A percentile compares a stretch with the other conserved stretches of the same genome.
These are phyloP conservation scores for Epichloe glyceriae DNA, from an alignment of 2,329 filamentous ascomycete genomes.

Conservation along the genomic window DNA sequence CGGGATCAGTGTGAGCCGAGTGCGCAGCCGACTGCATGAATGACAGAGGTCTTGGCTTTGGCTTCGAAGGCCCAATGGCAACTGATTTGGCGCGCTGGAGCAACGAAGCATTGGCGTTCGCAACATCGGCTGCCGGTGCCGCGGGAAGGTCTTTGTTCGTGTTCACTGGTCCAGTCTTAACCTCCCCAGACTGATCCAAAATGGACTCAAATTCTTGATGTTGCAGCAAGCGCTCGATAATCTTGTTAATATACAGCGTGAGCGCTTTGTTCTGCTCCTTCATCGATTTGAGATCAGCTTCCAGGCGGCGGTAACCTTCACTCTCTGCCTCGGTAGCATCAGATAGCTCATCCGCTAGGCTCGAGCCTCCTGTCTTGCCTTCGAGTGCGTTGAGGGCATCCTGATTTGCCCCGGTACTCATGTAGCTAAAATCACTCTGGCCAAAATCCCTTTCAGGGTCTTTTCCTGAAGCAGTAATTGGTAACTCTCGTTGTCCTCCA, in stretches of 20 bases:
- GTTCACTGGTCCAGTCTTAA: conserved; percentile 27
- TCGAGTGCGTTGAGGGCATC: conserved; percentile 53
- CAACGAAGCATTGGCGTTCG: conserved; percentile 30
- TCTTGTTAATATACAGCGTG: conserved; percentile 97
- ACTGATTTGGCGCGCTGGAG: conserved; percentile 51
- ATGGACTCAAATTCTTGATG: conserved; percentile 94
- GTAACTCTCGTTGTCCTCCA: conserved; percentile 99
- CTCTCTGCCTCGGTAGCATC: conserved; percentile 48
- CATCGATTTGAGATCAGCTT: conserved; percentile 63
- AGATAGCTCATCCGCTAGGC: conserved; percentile 80
- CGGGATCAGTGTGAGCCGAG: conserved; percentile 48
- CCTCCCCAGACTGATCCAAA: conserved; percentile 62
- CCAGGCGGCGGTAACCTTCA: conserved; percentile 53
- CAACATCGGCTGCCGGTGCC: conserved; percentile 33
- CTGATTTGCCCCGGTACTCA: conserved; percentile 44
- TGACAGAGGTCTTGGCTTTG: conserved; percentile 43
- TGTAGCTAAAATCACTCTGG: conserved; percentile 67
- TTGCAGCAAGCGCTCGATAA: conserved; percentile 87
- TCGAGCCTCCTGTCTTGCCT: conserved; percentile 39
- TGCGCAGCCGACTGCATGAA: conserved; percentile 32
- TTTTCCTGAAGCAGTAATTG: conserved; percentile 89
- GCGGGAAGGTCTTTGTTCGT: conserved; percentile 77
- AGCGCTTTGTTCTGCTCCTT: conserved; percentile 96
- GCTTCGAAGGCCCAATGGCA: conserved; percentile 33
- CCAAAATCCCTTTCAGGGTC: conserved; percentile 90